Conservation (phyloP, 176 grass and related monocot genomes). For the Musa troglodytarum region DNA sequence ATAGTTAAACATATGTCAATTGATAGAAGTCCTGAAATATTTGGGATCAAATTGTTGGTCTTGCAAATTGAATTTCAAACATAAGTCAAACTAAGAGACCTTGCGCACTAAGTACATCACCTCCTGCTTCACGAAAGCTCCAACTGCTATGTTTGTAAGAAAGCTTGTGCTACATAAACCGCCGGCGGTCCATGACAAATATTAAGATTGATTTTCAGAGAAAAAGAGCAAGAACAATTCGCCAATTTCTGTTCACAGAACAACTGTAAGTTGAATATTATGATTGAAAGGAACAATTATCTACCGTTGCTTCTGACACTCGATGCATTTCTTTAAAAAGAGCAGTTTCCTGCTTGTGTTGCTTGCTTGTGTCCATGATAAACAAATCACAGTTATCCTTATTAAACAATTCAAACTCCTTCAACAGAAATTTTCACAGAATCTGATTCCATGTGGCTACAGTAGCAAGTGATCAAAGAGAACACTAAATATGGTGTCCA, state of each 20-base stretch:
- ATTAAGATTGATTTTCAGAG: conserved; percentile 84
- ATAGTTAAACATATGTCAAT: neutral
- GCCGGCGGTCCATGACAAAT: conserved; percentile 95
- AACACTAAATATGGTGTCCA: conserved; percentile 6
- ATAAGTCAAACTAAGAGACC: neutral
- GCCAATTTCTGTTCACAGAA: neutral
- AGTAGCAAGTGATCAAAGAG: conserved; percentile 15
- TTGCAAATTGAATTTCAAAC: neutral
- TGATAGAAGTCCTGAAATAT: too few relatives aligned
- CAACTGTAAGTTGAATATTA: neutral
- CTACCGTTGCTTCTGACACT: conserved; percentile 95
- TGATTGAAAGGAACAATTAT: conserved; percentile 10
- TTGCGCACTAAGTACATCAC: too few relatives aligned
- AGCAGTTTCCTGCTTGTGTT: conserved; percentile 84
- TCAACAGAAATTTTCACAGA: conserved; percentile 92
- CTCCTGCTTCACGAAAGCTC: conserved; percentile 38
- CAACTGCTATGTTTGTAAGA: conserved; percentile 88
- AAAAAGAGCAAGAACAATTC: neutral
- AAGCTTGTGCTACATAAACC: conserved; percentile 96
- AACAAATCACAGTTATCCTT: conserved; percentile 92
- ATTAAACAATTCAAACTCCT: conserved; percentile 83
- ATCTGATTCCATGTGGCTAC: conserved; percentile 92
- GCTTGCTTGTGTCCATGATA: conserved; percentile 94
- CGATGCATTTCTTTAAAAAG: conserved; percentile 97
- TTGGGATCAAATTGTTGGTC: neutral